Conservation (phyloP, 306 rosid genomes). For the Herpetospermum pedunculosum region DNA sequence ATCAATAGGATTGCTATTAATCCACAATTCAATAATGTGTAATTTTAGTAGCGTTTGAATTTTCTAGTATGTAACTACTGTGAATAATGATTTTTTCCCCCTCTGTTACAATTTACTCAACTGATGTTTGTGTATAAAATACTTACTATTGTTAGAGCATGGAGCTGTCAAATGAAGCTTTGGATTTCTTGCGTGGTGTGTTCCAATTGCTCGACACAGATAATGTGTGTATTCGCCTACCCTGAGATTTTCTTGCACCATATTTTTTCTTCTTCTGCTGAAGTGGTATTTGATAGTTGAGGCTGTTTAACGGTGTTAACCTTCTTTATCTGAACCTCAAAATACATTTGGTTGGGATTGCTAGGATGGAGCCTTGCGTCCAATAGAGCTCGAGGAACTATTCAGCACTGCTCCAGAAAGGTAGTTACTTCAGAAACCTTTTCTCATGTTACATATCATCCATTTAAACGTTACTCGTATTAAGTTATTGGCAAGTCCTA, state of each 20-base stretch:
- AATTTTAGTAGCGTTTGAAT: not conserved
- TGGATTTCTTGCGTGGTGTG: slow-evolving; percentile 71
- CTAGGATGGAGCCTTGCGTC: slow-evolving; percentile 75
- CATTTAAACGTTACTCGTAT: not conserved
- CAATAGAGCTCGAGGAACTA: slow-evolving; percentile 61
- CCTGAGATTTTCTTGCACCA: slow-evolving; percentile 11
- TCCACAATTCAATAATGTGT: not conserved
- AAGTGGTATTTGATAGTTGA: not conserved
- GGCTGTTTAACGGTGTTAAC: not conserved
- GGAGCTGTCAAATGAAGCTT: slow-evolving; percentile 83
- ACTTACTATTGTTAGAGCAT: slow-evolving; percentile 47
- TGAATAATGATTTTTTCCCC: not conserved
- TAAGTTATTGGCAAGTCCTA: not conserved
- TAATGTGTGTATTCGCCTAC: slow-evolving; percentile 37
- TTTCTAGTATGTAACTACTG: not conserved
- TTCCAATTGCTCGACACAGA: slow-evolving; percentile 72
- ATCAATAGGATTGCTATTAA: not conserved
- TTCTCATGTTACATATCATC: not conserved
- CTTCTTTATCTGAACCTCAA: slow-evolving; percentile 10
- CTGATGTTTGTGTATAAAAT: not conserved
- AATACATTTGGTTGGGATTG: slow-evolving; percentile 21
- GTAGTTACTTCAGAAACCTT: slow-evolving; percentile 18
- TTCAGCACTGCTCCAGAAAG: slow-evolving; percentile 90
- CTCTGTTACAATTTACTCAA: not conserved
- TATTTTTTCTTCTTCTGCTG: slow-evolving; percentile 2